Percentiles rank a stretch among this genome's conserved stretches.
phyloP scores from a whole-genome alignment of 1,284 basidiomycete species.

The Ceratobasidium sp. region DNA sequence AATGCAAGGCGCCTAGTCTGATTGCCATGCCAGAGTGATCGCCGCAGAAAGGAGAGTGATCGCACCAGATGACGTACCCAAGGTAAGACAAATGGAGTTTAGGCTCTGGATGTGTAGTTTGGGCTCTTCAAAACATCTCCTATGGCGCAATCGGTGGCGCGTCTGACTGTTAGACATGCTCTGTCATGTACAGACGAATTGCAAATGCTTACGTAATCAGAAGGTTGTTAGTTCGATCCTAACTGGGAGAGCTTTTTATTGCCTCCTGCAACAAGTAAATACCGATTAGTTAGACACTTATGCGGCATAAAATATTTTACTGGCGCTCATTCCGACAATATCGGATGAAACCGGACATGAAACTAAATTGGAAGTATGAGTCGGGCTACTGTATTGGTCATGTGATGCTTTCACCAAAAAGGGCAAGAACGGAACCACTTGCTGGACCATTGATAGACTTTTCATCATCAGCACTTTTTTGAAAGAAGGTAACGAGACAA shows the following conservation, averaged over 20 bases:
- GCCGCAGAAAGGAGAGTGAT: background rate
- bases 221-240: conserved; percentile 40
- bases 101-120: background rate
- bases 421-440: conserved; percentile 20
- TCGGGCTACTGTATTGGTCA: background rate
- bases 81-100: background rate
- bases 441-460: conserved; percentile 28
- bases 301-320: too few relatives aligned
- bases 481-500: background rate
- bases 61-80: too few relatives aligned
- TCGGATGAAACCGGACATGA: too few relatives aligned
- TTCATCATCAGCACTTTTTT: background rate
- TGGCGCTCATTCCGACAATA: too few relatives aligned
- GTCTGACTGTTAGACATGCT: conserved; percentile 38
- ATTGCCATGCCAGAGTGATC: conserved; percentile 3
- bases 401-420: background rate
- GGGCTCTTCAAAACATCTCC: background rate
- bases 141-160: conserved; percentile 40
- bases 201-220: too few relatives aligned
- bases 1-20: background rate
- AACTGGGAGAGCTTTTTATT: conserved; percentile 22
- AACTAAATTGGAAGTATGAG: background rate
- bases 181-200: background rate
- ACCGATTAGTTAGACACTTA: too few relatives aligned
- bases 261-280: too few relatives aligned